Base-by-base conservation (phyloP, 176 grass and related monocot species). In the Oryza nivara region DNA sequence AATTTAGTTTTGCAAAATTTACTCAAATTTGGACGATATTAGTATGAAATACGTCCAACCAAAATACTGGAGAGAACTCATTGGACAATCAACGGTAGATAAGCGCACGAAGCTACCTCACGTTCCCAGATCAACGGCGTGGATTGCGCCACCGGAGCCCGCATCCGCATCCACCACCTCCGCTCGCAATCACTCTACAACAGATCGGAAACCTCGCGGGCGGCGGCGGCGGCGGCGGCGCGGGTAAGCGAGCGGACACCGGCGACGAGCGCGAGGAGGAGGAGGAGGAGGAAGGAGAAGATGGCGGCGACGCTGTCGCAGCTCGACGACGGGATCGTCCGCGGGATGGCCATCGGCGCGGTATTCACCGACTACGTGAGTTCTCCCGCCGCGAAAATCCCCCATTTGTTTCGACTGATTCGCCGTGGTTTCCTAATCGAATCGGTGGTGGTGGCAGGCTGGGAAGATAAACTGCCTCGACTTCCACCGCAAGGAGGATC, bases 391-490 rank as follows among this genome's bases (percentile, higher is more conserved):
- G 17, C 73, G 72, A 2, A 20, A 67, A 51, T 83, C 78, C 68
- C 65, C 79, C 2, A 63, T 12, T 9, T 19, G 26, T 41, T 84
- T 75, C 35, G 23, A 49, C 48, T 79, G 20, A 75, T 74, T 61
- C 34, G 63, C 12, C 5, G 22, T 17, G 65, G 11, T 19, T 7
- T 23, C 34, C 32, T 83, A 11, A 35, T 26, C 83, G 63, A 63
- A 64, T 81, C 51, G 28, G 28, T 44, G 38, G 28, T 44, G 38
- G 78, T 44, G 38, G 78, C 81, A 98, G 93, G 75, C 34, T 28
- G 96, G 96, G 65, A 98, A 93, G 80, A 96, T 98, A 83, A 98
- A 70, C 88, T 98, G 87, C 86, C 83, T 95, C 40, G 96, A 98
- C 65, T 98, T 99, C 86, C 96, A 99, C 83, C 87, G 96, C 67